Percentiles rank a stretch among this genome's conserved stretches.
Conservation (phyloP, 306 rosid genomes). For the Malus sylvestris region DNA sequence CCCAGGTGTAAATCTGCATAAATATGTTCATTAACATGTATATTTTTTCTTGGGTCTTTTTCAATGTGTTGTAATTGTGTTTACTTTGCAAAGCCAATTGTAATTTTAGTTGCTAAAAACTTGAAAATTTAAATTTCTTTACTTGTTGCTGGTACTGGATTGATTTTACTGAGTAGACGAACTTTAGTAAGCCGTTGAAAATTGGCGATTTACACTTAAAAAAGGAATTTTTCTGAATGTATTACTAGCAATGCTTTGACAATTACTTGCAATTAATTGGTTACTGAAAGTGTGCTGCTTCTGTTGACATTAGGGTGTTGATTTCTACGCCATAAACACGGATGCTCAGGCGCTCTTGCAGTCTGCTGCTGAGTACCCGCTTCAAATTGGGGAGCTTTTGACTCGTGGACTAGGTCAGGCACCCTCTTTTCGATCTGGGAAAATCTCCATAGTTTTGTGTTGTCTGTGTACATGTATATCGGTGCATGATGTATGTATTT, state of each 20-base stretch:
- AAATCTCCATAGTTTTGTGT: slow-evolving; percentile 11
- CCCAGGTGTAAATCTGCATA: slow-evolving; percentile 3
- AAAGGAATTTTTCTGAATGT: not conserved
- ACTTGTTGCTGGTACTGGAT: not conserved
- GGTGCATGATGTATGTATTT: not conserved
- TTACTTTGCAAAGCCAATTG: not conserved
- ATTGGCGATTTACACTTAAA: not conserved
- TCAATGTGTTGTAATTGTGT: not conserved
- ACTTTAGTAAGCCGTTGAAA: not conserved
- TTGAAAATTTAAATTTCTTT: not conserved
- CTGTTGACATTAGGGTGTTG: slow-evolving; percentile 65
- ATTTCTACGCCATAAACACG: slow-evolving; percentile 95
- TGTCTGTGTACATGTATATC: not conserved
- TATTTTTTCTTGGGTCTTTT: not conserved
- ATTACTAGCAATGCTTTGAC: not conserved
- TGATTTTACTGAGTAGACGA: not conserved
- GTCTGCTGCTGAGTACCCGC: slow-evolving; percentile 79
- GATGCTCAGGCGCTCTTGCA: slow-evolving; percentile 89
- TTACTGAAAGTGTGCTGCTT: slow-evolving; percentile 27
- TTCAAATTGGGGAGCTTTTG: slow-evolving; percentile 93
- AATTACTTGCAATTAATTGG: slow-evolving; percentile 3
- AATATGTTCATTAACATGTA: not conserved
- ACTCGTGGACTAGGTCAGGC: slow-evolving; percentile 97
- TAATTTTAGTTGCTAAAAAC: not conserved
- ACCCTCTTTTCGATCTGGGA: slow-evolving; percentile 6